Evolutionary conservation across 129 eudicot species (phyloP).

Genomic region (Arctium minus): DNA sequence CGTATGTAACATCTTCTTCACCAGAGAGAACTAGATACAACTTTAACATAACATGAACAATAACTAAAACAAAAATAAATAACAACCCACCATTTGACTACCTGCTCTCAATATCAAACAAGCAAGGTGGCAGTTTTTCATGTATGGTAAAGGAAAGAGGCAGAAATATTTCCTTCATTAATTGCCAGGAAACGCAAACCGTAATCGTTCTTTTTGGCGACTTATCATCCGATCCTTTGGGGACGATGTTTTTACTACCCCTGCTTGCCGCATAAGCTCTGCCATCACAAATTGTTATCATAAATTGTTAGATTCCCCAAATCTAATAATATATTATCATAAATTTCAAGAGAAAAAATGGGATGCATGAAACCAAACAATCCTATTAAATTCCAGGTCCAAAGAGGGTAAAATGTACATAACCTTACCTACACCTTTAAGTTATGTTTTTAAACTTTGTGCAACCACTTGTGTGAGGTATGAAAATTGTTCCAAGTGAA

Average conservation of each 20-base stretch:
- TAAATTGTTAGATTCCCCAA: not conserved
- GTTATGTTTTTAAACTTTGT: not conserved
- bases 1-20: slow-evolving; percentile 9
- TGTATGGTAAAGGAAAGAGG: not conserved
- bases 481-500: not conserved
- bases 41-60: not conserved
- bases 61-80: not conserved
- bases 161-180: slow-evolving; percentile 27
- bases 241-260: slow-evolving; percentile 65
- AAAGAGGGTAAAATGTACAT: not conserved
- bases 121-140: not conserved
- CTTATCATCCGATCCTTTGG: slow-evolving; percentile 60
- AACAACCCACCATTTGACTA: not conserved
- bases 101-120: not conserved
- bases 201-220: slow-evolving; percentile 44
- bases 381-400: not conserved
- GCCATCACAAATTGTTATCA: slow-evolving; percentile 19
- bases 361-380: not conserved
- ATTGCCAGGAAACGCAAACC: slow-evolving; percentile 52
- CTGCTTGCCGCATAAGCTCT: slow-evolving; percentile 79
- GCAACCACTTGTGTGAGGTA: not conserved
- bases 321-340: not conserved
- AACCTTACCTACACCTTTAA: too few relatives aligned
- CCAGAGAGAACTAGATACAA: slow-evolving; percentile 33
- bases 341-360: not conserved